Evolutionary conservation across 148 eudicot genomes (phyloP).

Genomic region (Hydrangea macrophylla): DNA sequence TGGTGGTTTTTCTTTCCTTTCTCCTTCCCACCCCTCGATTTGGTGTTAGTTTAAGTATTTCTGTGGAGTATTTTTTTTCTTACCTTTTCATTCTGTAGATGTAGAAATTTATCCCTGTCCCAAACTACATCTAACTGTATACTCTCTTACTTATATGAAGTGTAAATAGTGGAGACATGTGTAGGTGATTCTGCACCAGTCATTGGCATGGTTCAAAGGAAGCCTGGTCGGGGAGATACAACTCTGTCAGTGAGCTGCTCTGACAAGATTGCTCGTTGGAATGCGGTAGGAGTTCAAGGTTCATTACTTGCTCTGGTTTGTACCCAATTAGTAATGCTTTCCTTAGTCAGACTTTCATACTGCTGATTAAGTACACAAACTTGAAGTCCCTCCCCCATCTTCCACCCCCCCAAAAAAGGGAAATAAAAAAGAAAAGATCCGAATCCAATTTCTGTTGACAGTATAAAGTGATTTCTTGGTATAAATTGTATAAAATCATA

Average conservation of each 20-base stretch:
- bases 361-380: neutral
- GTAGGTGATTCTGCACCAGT: constrained; percentile 33
- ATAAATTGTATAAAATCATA: no score
- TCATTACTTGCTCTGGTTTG: constrained; percentile 4
- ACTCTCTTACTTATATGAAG: neutral
- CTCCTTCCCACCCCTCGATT: no score
- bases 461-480: neutral
- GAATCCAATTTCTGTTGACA: neutral
- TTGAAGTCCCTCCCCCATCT: no score
- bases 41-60: neutral
- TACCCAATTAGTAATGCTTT: neutral
- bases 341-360: neutral
- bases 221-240: constrained; percentile 91
- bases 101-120: no score
- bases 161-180: constrained; percentile 5
- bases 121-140: no score
- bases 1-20: neutral
- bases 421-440: no score
- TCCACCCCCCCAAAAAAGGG: no score
- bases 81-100: no score
- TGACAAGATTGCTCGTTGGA: constrained; percentile 98
- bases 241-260: constrained; percentile 98
- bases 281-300: constrained; percentile 94
- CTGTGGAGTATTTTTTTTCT: no score
- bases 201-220: constrained; percentile 72